phyloP scores from a whole-genome alignment of 345 rosid species.

The Isatis tinctoria region DNA sequence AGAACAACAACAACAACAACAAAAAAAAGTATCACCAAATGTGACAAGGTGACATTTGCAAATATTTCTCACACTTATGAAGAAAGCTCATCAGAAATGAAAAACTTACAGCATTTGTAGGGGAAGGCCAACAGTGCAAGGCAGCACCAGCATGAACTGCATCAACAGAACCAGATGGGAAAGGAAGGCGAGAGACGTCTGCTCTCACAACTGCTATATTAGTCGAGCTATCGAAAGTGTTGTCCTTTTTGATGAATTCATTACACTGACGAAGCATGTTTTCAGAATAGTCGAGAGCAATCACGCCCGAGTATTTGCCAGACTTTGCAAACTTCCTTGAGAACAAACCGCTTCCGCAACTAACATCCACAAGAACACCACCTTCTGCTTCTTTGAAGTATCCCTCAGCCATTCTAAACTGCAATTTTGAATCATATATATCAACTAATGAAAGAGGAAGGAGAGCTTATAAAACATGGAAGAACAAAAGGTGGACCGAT shows the following conservation, averaged over 20 bases:
- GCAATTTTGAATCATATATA: constrained; percentile 28
- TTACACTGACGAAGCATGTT: constrained; percentile 94
- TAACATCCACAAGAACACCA: constrained; percentile 86
- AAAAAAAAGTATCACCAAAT: not conserved
- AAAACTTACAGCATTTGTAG: constrained; percentile 77
- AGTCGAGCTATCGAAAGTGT: constrained; percentile 43
- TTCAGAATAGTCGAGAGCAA: constrained; percentile 95
- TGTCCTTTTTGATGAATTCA: constrained; percentile 70
- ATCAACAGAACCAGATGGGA: constrained; percentile 72
- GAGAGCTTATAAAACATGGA: not conserved
- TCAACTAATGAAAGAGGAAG: not conserved
- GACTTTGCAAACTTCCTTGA: constrained; percentile 83
- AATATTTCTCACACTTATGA: not conserved
- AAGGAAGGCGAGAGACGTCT: constrained; percentile 87
- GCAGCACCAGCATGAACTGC: constrained; percentile 98
- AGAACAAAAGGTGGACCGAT: not conserved
- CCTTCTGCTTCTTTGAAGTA: constrained; percentile 73
- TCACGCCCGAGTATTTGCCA: constrained; percentile 63
- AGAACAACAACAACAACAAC: not conserved
- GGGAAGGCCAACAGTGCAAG: constrained; percentile 93
- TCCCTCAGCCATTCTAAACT: constrained; percentile 95
- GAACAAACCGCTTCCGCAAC: constrained; percentile 95
- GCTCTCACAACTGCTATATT: constrained; percentile 90
- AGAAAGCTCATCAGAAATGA: not conserved
- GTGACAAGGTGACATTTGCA: not conserved